Percentiles rank a stretch among this genome's conserved stretches.
Conservation (phyloP, 108 stramenopile genomes). For the Aurantiochytrium sp. region DNA sequence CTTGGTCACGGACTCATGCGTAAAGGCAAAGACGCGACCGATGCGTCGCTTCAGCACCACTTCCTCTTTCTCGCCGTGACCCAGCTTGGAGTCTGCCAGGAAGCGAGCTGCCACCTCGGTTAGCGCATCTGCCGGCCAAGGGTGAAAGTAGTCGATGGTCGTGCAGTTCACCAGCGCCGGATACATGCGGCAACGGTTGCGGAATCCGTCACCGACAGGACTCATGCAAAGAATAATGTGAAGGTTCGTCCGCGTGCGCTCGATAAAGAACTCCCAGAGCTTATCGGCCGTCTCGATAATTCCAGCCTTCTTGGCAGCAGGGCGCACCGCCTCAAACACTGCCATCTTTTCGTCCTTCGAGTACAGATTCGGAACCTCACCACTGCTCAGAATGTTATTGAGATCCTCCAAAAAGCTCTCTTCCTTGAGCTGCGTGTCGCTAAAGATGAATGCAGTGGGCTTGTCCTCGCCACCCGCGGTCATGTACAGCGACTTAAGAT, state of each 20-base stretch:
- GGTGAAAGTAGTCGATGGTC: constrained; percentile 61
- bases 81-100: constrained; percentile 27
- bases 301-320: constrained; percentile 34
- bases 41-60: constrained; percentile 6
- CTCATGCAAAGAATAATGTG: constrained; percentile 58
- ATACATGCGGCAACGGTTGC: constrained; percentile 49
- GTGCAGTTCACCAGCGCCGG: constrained; percentile 55
- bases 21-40: constrained; percentile 39
- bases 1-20: constrained; percentile 39
- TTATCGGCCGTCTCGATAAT: constrained; percentile 47
- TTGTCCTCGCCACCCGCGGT: constrained; percentile 38
- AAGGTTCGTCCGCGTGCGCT: constrained; percentile 45
- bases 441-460: constrained; percentile 49
- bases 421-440: constrained; percentile 61
- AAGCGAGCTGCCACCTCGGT: constrained; percentile 53
- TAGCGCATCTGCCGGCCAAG: constrained; percentile 56
- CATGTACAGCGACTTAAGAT: constrained; percentile 47
- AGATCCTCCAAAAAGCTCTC: constrained; percentile 56
- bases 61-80: neutral
- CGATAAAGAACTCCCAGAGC: constrained; percentile 55
- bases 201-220: constrained; percentile 54
- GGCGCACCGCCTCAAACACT: constrained; percentile 47
- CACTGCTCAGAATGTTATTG: constrained; percentile 55
- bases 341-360: constrained; percentile 47
- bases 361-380: constrained; percentile 56